Conservation (phyloP, 768 basidiomycete genomes). For the Tulasnella sp. region DNA sequence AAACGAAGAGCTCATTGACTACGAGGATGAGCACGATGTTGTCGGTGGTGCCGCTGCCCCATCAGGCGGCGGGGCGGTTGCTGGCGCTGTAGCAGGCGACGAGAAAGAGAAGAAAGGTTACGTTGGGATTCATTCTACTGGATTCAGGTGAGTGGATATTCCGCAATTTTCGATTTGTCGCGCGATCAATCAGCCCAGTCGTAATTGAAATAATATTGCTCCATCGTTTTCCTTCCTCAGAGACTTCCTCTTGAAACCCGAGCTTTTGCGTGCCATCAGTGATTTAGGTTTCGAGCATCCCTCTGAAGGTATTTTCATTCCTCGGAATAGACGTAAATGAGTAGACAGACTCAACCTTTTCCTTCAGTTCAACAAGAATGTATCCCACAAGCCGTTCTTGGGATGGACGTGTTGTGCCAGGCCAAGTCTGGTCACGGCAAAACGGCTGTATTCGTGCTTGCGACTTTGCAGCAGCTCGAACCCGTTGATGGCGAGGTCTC, state of each 20-base stretch:
- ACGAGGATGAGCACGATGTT: conserved; percentile 82
- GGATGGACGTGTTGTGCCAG: conserved; percentile 99
- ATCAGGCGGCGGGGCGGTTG: conserved; percentile 37
- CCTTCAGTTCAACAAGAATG: conserved; percentile 94
- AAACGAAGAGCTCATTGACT: conserved; percentile 88
- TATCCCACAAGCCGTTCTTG: conserved; percentile 97
- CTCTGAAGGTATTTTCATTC: conserved; percentile 64
- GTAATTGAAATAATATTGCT: background rate
- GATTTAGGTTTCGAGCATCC: conserved; percentile 99
- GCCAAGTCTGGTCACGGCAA: conserved; percentile 99
- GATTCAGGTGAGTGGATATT: conserved; percentile 63
- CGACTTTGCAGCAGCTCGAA: conserved; percentile 94
- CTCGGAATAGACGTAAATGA: background rate
- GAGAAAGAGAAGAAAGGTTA: conserved; percentile 96
- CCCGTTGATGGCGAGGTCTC: conserved; percentile 97
- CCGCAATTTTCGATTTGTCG: background rate
- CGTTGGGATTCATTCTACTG: conserved; percentile 99
- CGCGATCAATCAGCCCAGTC: background rate
- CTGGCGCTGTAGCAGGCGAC: conserved; percentile 34
- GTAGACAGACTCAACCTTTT: background rate
- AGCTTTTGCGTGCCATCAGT: conserved; percentile 91
- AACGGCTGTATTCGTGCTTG: conserved; percentile 97
- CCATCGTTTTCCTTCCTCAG: conserved; percentile 31
- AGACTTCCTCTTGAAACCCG: conserved; percentile 96
- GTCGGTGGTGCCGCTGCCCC: conserved; percentile 42